Base-by-base conservation (phyloP, 495 filamentous ascomycete species). In the Aspergillus haitiensis region DNA sequence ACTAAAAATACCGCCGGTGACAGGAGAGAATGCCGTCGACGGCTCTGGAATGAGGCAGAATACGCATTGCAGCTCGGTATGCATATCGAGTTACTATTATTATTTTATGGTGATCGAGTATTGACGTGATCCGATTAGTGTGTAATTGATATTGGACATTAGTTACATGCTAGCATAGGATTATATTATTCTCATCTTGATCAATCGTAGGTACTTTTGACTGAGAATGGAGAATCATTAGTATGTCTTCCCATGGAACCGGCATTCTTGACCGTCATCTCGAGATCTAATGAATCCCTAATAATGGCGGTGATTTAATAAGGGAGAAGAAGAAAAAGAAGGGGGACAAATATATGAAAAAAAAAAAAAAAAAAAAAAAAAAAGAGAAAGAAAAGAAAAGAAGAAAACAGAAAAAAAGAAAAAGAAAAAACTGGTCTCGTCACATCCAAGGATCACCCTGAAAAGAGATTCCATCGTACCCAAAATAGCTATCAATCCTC, bases 1-100 rank as follows among this genome's bases (percentile, higher is more conserved):
- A 49, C 55, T 18, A 49, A 31, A 18, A 46, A 40, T 57, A 52
- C 52, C 32, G 11, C 21, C 27, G n/a, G 16, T 53, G 51, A 21
- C n/a, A 47, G 16, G n/a, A 42, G 36, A 27, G 36, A 18, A 39
- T 47, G n/a, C 15, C 7, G 42, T 46, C 12, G 42, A 46, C 15
- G 15, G 42, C 31, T 51, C 48, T 34, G 31, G 48, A 51, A 51
- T 47, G 16, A 47, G 44, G 44, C 15, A 21, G 44, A 47, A 47
- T 18, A 9, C 27, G 27, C 16, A 18, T 21, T 21, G 44, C 16
- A 10, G 27, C 15, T 6, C 15, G n/a, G 1, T 16, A 2, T 21
- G 16, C 9, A 13, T 27, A 27, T 42, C 9, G 12, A 13, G 39
- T 42, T 42, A 15, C 39, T 42, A 42, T 42, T 42, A 42, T 42